Evolutionary conservation across 2,329 filamentous ascomycete genomes (phyloP).

Genomic region (Neurospora sp.): DNA sequence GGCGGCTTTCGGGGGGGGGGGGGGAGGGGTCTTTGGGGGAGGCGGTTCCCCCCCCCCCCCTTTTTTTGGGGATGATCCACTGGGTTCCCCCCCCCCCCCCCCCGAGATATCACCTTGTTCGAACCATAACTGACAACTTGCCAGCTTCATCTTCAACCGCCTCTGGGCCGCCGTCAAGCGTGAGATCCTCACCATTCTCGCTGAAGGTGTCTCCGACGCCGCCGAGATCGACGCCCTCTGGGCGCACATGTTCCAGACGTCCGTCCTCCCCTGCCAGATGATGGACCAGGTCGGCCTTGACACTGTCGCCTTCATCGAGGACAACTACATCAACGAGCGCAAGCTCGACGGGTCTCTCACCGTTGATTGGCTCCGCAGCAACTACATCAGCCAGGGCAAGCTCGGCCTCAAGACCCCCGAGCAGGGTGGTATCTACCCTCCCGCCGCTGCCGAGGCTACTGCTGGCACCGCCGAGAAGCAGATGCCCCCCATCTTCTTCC

Average conservation of each 20-base stretch:
- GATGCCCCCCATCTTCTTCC: slow-evolving; percentile 12
- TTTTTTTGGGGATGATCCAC: not conserved
- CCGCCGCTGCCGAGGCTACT: not conserved
- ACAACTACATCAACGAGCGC: slow-evolving; percentile 41
- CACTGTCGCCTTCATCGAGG: slow-evolving; percentile 42
- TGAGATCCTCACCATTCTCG: slow-evolving; percentile 36
- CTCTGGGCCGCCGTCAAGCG: slow-evolving; percentile 47
- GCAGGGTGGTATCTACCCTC: slow-evolving; percentile 30
- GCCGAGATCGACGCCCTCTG: slow-evolving; percentile 39
- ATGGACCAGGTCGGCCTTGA: slow-evolving; percentile 43
- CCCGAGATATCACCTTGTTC: not conserved
- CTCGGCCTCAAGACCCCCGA: slow-evolving; percentile 31
- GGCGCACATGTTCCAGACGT: slow-evolving; percentile 27
- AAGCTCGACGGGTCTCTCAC: slow-evolving; percentile 28
- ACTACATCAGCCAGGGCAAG: slow-evolving; percentile 34
- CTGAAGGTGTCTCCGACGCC: slow-evolving; percentile 37
- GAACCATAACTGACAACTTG: not conserved
- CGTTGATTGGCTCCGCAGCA: slow-evolving; percentile 32
- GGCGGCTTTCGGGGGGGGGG: too few relatives aligned
- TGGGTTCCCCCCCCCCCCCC: not conserved
- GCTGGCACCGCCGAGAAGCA: not conserved
- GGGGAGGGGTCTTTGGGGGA: too few relatives aligned
- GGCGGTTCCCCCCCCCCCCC: too few relatives aligned
- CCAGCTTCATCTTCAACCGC: slow-evolving; percentile 22
- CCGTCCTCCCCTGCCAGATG: slow-evolving; percentile 21